Conservation (phyloP, 2,329 filamentous ascomycete species). For the Clonostachys sp. region DNA sequence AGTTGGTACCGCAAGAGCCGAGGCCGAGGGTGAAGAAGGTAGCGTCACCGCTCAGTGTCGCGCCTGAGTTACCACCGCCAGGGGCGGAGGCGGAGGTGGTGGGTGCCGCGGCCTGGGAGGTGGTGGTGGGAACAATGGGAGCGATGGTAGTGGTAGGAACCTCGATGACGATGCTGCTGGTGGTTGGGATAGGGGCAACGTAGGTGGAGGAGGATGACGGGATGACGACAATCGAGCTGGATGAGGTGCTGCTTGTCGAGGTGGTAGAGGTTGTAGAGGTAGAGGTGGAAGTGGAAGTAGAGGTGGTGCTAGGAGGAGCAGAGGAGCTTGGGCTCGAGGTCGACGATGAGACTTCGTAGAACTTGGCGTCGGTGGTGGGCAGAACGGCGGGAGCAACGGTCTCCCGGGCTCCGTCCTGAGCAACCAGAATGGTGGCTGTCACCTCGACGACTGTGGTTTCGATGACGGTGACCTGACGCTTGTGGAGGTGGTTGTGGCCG, state of each 20-base stretch:
- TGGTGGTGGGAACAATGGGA: slow-evolving; percentile 5
- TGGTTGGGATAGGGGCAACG: no score
- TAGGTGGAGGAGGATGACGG: slow-evolving; percentile 6
- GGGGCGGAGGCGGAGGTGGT: not conserved
- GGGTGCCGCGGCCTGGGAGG: not conserved
- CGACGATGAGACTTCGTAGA: slow-evolving; percentile 20
- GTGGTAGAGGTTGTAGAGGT: not conserved
- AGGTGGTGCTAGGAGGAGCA: not conserved
- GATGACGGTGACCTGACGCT: slow-evolving; percentile 36
- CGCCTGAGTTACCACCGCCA: slow-evolving; percentile 1
- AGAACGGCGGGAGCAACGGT: slow-evolving; percentile 42
- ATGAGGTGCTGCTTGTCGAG: not conserved
- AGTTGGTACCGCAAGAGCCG: slow-evolving; percentile 65
- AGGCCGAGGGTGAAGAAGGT: slow-evolving; percentile 71
- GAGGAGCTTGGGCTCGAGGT: slow-evolving; percentile 6
- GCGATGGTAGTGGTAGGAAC: slow-evolving; percentile 6
- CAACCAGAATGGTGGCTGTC: slow-evolving; percentile 33
- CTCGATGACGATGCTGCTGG: not conserved
- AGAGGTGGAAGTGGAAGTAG: not conserved
- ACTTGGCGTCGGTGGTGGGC: slow-evolving; percentile 29
- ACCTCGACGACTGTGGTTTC: slow-evolving; percentile 47
- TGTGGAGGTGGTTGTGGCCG: slow-evolving; percentile 27
- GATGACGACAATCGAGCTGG: no score
- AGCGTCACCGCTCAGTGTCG: slow-evolving; percentile 53
- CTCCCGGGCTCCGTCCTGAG: slow-evolving; percentile 12